Evolutionary conservation across 306 rosid genomes (phyloP).

Genomic region (Begonia fuchsioides): DNA sequence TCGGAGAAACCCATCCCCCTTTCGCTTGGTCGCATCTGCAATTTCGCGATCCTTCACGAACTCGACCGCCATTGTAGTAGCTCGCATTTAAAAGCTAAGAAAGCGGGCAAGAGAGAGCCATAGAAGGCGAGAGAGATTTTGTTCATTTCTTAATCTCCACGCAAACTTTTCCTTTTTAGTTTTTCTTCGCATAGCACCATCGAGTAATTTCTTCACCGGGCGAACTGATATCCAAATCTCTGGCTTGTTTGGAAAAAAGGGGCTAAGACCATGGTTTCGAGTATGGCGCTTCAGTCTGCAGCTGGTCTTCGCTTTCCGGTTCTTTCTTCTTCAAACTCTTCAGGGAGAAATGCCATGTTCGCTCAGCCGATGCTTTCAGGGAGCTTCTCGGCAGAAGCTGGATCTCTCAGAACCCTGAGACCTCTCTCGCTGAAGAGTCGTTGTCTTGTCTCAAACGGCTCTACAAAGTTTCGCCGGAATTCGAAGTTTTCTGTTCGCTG

Average conservation of each 20-base stretch:
- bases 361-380: conserved; percentile 26
- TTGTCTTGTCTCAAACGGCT: conserved; percentile 25
- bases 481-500: conserved; percentile 39
- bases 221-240: not conserved
- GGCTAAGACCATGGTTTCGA: conserved; percentile 32
- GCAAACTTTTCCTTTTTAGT: conserved; percentile 8
- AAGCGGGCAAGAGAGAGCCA: not conserved
- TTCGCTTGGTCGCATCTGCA: conserved; percentile 8
- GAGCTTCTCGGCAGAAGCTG: conserved; percentile 16
- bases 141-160: conserved; percentile 16
- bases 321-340: conserved; percentile 22
- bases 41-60: conserved; percentile 11
- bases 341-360: conserved; percentile 17
- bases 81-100: not conserved
- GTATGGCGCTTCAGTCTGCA: conserved; percentile 29
- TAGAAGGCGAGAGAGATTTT: too few species aligned
- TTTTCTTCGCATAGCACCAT: not conserved
- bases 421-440: conserved; percentile 19
- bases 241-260: not conserved
- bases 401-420: conserved; percentile 20
- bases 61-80: not conserved
- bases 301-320: conserved; percentile 18
- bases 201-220: not conserved
- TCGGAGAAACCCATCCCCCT: not conserved
- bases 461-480: conserved; percentile 14